Evolutionary conservation across 2,329 filamentous ascomycete species (phyloP).

Genomic region (Sclerotinia glacialis): DNA sequence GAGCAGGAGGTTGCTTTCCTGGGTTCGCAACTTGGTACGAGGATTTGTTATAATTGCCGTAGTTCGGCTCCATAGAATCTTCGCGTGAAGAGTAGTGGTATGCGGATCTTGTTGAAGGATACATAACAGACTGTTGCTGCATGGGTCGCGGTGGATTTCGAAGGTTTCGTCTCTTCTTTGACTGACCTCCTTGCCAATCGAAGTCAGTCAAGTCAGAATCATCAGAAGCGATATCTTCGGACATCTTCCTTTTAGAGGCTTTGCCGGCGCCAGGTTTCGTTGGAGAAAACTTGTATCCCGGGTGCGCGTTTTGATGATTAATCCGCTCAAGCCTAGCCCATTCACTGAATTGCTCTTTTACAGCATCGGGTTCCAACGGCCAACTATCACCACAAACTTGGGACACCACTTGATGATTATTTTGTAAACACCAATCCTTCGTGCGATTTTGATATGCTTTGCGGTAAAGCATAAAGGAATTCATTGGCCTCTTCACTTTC

Average conservation of each 20-base stretch:
- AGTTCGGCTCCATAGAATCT: constrained; percentile 33
- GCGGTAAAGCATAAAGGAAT: constrained; percentile 96
- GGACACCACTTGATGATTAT: constrained; percentile 93
- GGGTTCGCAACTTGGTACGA: constrained; percentile 53
- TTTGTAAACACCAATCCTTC: constrained; percentile 75
- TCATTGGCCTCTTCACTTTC: constrained; percentile 89
- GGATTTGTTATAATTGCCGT: constrained; percentile 43
- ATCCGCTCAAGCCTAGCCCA: constrained; percentile 77
- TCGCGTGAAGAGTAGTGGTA: constrained; percentile 37
- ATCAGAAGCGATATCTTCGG: constrained; percentile 42
- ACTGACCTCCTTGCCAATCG: constrained; percentile 41
- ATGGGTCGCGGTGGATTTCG: constrained; percentile 24
- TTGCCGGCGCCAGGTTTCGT: constrained; percentile 58
- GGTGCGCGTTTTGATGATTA: constrained; percentile 82
- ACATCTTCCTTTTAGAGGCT: constrained; percentile 48
- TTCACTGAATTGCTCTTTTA: constrained; percentile 73
- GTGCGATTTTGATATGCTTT: constrained; percentile 87
- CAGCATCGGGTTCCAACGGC: constrained; percentile 70
- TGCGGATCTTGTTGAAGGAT: constrained; percentile 36
- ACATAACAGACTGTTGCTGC: constrained; percentile 30
- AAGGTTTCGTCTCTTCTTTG: constrained; percentile 30
- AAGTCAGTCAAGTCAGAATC: constrained; percentile 49
- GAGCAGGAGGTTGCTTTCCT: constrained; percentile 47
- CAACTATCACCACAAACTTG: constrained; percentile 83
- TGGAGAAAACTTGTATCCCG: constrained; percentile 91